Conservation (phyloP, 1,139 yeast genomes). For the Geotrichum fermentans region DNA sequence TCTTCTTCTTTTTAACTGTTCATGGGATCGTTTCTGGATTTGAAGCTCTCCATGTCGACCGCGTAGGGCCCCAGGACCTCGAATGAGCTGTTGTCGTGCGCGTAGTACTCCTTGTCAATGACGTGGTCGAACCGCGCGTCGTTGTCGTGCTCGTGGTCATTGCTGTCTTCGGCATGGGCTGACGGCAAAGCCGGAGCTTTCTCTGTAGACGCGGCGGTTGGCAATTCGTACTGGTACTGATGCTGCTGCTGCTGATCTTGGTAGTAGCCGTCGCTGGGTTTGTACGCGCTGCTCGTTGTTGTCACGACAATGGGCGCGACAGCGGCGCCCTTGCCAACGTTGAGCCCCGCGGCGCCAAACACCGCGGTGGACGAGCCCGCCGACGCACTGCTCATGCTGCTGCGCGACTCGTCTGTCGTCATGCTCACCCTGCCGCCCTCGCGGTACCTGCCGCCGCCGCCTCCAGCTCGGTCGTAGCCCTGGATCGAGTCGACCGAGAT, state of each 20-base stretch:
- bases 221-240: no score
- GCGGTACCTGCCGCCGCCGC: not conserved
- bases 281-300: not conserved
- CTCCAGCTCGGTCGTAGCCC: not conserved
- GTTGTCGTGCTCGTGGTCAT: not conserved
- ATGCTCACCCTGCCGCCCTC: not conserved
- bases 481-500: not conserved
- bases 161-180: no score
- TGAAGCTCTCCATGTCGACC: slow-evolving; percentile 6
- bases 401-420: not conserved
- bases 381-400: not conserved
- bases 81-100: slow-evolving; percentile 6
- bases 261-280: no score
- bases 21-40: slow-evolving; percentile 7
- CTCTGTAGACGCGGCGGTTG: not conserved
- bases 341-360: no score
- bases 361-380: not conserved
- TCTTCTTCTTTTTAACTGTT: no score
- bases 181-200: not conserved
- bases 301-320: not conserved
- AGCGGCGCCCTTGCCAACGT: not conserved
- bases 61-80: slow-evolving; percentile 6
- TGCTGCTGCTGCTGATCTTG: no score
- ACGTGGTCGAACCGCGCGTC: slow-evolving; percentile 7
- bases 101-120: slow-evolving; percentile 6